Conservation (phyloP, 208 protist species). For the Trichomonas gallinae region DNA sequence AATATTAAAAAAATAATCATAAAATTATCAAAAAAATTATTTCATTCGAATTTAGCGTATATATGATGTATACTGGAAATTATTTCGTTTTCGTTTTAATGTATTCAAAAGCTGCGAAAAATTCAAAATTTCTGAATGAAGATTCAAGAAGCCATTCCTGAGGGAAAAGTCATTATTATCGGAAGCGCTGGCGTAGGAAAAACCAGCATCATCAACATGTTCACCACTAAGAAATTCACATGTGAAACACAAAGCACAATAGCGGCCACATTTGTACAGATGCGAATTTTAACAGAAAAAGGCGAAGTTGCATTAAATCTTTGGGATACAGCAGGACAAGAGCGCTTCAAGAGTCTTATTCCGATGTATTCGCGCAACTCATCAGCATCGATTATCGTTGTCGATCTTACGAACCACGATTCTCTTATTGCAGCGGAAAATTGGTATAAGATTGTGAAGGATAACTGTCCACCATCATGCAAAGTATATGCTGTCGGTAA, state of each 20-base stretch:
- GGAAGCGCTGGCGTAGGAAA: background rate
- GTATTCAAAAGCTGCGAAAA: no score
- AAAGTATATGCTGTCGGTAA: background rate
- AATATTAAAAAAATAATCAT: no score
- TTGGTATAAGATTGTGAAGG: background rate
- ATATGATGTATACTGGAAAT: no score
- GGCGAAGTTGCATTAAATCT: background rate
- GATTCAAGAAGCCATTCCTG: background rate
- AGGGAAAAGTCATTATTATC: background rate
- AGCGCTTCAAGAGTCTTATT: background rate
- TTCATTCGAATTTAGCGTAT: no score
- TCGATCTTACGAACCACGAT: background rate
- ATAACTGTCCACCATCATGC: background rate
- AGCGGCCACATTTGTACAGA: background rate
- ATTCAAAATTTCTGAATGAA: background rate
- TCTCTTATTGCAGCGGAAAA: background rate
- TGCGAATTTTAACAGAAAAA: background rate
- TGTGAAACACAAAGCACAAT: background rate
- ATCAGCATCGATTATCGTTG: background rate
- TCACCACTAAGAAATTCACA: background rate
- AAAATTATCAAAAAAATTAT: no score
- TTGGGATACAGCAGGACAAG: background rate
- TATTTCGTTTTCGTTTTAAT: no score
- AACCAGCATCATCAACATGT: background rate
- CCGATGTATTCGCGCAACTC: background rate